Evolutionary conservation across 352 stramenopile genomes (phyloP), one percentile per base, ranked within the genome.

Genomic region (Pythium guiyangense): DNA sequence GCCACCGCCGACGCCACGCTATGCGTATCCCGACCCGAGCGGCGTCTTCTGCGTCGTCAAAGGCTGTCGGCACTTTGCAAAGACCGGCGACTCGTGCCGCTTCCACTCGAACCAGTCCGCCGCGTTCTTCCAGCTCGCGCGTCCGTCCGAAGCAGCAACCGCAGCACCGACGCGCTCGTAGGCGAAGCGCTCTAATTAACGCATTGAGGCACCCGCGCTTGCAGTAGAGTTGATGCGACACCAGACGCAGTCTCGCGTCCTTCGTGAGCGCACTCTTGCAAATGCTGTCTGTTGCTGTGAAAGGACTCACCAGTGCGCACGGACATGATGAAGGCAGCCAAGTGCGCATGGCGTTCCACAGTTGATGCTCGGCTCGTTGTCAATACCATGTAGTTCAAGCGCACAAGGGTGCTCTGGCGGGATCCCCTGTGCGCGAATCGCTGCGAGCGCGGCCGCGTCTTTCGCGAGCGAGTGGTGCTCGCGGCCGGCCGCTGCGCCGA

Each of bases 401-500:
- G 22, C 22, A 22, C 22, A 22, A 22, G 22, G 82, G 63, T 92
- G 82, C 64, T 84, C 75, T 6, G 65, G 27, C 25, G 82, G 82
- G 27, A 92, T 61, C 20, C 82, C 82, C 34, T 82, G 75, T 37
- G 64, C 62, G 37, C 79, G 79, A 44, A 90, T 76, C 20, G 71
- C 58, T 54, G 68, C 69, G 63, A 84, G 79, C 22, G 82, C 57
- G n/a, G 63, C 59, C 35, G 64, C 59, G 29, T 70, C 73, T 20
- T 71, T 71, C 22, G 68, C 57, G 37, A 92, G 64, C 52, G 79
- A 84, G 66, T 92, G 82, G 60, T 92, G 78, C 54, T 89, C 75
- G 50, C 79, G 79, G 14, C 73, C 79, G 25, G 55, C 40, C 3
- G 79, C 83, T 20, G 62, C 57, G 51, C 79, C 82, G 53, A 88